Base-by-base conservation (phyloP, 176 grass and related monocot genomes). In the Musa beccarii region DNA sequence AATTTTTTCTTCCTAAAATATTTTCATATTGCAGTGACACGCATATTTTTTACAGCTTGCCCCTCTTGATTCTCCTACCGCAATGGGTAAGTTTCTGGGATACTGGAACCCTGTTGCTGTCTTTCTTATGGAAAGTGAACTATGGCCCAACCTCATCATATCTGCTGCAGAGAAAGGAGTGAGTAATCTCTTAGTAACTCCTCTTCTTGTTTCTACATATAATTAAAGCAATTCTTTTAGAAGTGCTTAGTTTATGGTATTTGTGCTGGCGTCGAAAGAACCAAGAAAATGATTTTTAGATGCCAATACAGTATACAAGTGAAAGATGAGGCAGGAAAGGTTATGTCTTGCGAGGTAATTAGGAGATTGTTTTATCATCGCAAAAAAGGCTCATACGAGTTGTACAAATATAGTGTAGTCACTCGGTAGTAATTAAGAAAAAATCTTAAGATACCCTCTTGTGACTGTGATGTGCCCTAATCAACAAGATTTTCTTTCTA, bases 91-190 rank as follows among this genome's bases (percentile, higher is more conserved):
- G 66, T 89, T 98, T 79, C 78, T 98, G 67, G 69, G 75, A 67
- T 87, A 99, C 74, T 99, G 90, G 95, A 83, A 91, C 13, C 95
- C 95, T 66, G 75, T 75, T 76, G 73, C 87, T 21, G 74, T 89
- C 65, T 83, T 94, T 84, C 82, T 99, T 79, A 87, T 99, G 84
- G 95, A 99, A 81, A 99, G 88, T 83, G 90, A 99, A 81, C 84
- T 94, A 56, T 99, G 95, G 90, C 90, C 95, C 75, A 94, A 93
- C 80, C 95, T 99, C 82, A 89, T 99, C 49, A 51, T 98, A 56
- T 89, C 82, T 68, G 88, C 90, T 55, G 63, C 95, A 70, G 70
- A 85, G 25, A 93, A 91, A 87, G 84, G 84, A 74, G 90, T 93
- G 73, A 83, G 81, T 77, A 53, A 17, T 50, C 68, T 26, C 54